A percentile compares a stretch with the other conserved stretches of the same genome.
phyloP scores from a whole-genome alignment of 768 basidiomycete species.

The Lactarius quietus region DNA sequence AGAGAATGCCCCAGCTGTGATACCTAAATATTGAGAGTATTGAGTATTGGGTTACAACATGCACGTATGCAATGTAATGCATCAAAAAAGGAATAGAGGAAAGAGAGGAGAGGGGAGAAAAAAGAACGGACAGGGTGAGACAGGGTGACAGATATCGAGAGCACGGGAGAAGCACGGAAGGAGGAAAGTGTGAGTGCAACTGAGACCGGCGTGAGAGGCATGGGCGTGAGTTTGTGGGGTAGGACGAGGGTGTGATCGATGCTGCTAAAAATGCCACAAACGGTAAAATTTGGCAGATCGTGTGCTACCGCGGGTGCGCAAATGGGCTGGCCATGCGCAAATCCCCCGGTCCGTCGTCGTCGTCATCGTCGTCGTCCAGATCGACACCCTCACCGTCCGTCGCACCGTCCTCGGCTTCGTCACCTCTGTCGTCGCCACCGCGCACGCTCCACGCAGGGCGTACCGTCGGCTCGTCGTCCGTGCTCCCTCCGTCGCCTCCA shows the following conservation, averaged over 20 bases:
- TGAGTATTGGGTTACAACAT: conserved; percentile 25
- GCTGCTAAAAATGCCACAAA: conserved; percentile 17
- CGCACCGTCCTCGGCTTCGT: conserved; percentile 10
- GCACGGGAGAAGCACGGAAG: not conserved
- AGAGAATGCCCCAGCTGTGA: conserved; percentile 3
- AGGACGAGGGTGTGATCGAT: not conserved
- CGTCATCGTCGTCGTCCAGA: conserved; percentile 15
- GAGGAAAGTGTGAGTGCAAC: conserved; percentile 2
- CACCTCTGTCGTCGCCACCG: conserved; percentile 16
- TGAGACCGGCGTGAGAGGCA: not conserved
- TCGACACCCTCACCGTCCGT: conserved; percentile 17
- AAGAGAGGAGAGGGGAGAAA: not conserved
- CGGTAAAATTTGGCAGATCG: not conserved
- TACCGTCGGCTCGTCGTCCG: conserved; percentile 84
- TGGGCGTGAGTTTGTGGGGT: not conserved
- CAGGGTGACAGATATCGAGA: conserved; percentile 7
- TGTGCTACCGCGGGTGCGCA: conserved; percentile 13
- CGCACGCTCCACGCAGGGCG: conserved; percentile 37
- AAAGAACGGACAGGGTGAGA: not conserved
- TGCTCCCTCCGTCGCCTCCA: conserved; percentile 45
- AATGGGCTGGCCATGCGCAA: conserved; percentile 23
- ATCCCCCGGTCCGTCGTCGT: conserved; percentile 14
- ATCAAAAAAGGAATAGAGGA: conserved; percentile 12
- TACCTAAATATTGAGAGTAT: conserved; percentile 22
- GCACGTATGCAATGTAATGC: conserved; percentile 19